phyloP scores from a whole-genome alignment of 371 early-diverging fungal genomes.

The Mucor piriformis region DNA sequence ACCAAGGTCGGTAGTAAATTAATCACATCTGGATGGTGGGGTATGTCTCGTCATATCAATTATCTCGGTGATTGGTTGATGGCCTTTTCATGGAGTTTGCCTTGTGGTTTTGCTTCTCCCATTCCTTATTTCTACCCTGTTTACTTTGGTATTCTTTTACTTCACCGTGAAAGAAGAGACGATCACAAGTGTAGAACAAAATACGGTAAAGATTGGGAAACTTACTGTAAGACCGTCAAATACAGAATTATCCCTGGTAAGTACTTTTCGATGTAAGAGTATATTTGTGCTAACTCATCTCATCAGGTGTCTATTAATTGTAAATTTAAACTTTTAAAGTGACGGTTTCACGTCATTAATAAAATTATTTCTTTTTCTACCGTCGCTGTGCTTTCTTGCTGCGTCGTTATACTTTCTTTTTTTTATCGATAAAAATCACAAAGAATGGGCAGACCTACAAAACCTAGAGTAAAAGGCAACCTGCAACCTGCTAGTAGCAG shows the following conservation, averaged over 20 bases:
- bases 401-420: too few species aligned
- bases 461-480: slow-evolving; percentile 67
- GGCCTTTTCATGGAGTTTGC: slow-evolving; percentile 82
- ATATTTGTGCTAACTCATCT: background rate
- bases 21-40: slow-evolving; percentile 93
- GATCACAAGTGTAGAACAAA: slow-evolving; percentile 87
- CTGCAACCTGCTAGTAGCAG: slow-evolving; percentile 75
- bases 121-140: slow-evolving; percentile 92
- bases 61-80: slow-evolving; percentile 91
- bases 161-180: slow-evolving; percentile 90
- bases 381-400: slow-evolving; percentile 3
- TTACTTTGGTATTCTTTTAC: slow-evolving; percentile 86
- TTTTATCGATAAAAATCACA: background rate
- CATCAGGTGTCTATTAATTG: slow-evolving; percentile 13
- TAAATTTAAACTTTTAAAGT: background rate
- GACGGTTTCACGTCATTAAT: slow-evolving; percentile 6
- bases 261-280: background rate
- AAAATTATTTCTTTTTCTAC: slow-evolving; percentile 2
- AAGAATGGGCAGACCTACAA: slow-evolving; percentile 56
- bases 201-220: slow-evolving; percentile 93
- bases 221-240: slow-evolving; percentile 81
- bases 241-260: slow-evolving; percentile 84
- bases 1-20: slow-evolving; percentile 82
- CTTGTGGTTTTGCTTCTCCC: slow-evolving; percentile 63
- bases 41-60: slow-evolving; percentile 88